phyloP scores from a whole-genome alignment of 495 filamentous ascomycete genomes.

The Penicillium macrosclerotiorum region DNA sequence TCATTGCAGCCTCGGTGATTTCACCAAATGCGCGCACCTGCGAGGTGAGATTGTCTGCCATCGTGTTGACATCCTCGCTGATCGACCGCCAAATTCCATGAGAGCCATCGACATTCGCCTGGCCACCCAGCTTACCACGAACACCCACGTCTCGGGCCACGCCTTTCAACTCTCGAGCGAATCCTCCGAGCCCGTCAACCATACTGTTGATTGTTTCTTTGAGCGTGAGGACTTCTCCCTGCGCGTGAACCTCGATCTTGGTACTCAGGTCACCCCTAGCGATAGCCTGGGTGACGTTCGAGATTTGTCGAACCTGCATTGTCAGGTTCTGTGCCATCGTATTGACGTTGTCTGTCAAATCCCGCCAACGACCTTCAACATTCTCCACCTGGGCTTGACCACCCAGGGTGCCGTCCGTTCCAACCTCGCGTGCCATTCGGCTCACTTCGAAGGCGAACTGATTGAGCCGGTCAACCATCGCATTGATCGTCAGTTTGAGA shows the following conservation, averaged over 20 bases:
- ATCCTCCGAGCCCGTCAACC: conserved; percentile 87
- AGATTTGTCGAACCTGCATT: conserved; percentile 89
- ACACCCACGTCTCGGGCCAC: conserved; percentile 93
- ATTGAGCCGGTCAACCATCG: conserved; percentile 90
- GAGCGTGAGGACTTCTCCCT: conserved; percentile 83
- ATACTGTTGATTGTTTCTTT: conserved; percentile 96
- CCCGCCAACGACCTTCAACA: conserved; percentile 89
- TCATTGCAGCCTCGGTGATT: conserved; percentile 88
- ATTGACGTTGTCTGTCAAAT: conserved; percentile 90
- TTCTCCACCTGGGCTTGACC: conserved; percentile 90
- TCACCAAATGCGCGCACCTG: conserved; percentile 89
- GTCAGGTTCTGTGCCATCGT: conserved; percentile 94
- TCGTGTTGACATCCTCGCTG: conserved; percentile 74
- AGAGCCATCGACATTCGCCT: conserved; percentile 85
- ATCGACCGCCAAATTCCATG: conserved; percentile 96
- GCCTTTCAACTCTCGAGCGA: conserved; percentile 91
- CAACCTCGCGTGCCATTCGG: conserved; percentile 86
- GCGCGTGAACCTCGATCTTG: conserved; percentile 86
- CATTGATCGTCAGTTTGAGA: conserved; percentile 89
- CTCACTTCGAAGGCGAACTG: conserved; percentile 92
- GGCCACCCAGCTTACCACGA: conserved; percentile 83
- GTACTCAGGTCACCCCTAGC: conserved; percentile 83
- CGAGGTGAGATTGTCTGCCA: conserved; percentile 89
- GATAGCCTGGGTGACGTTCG: conserved; percentile 89
- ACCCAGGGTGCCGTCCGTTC: conserved; percentile 83